Percentiles rank a stretch among this genome's conserved stretches.
Evolutionary conservation across 768 basidiomycete species (phyloP).

Genomic region (Kwoniella sp.): DNA sequence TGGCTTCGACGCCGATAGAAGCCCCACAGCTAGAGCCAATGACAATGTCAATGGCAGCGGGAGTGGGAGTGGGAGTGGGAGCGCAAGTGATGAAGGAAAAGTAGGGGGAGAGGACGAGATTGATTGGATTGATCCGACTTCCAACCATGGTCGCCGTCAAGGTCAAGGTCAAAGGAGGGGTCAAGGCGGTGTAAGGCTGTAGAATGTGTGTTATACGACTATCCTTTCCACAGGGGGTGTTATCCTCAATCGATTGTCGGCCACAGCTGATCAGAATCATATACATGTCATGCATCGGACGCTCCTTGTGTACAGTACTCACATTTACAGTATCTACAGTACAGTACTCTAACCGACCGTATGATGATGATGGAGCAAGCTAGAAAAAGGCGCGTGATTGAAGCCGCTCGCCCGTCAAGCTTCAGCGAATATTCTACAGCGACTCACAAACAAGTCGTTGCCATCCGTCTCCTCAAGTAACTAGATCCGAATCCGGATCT

Average conservation of each 20-base stretch:
- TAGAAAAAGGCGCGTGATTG: too few species aligned
- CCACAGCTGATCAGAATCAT: not conserved
- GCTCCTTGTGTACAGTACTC: not conserved
- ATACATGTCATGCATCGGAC: not conserved
- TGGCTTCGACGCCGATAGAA: not conserved
- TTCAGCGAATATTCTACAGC: too few species aligned
- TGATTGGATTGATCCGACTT: constrained; percentile 34
- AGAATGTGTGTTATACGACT: too few species aligned
- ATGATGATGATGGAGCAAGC: too few species aligned
- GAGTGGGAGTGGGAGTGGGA: constrained; percentile 14
- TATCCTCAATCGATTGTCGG: too few species aligned
- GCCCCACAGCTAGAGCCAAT: not conserved
- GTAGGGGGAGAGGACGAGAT: constrained; percentile 39
- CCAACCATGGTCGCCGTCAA: not conserved
- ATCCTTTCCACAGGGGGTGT: too few species aligned
- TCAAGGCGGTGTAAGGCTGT: constrained; percentile 13
- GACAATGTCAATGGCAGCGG: not conserved
- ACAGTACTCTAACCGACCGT: not conserved
- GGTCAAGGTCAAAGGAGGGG: constrained; percentile 7
- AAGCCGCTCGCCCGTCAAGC: too few species aligned
- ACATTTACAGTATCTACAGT: not conserved
- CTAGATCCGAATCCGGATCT: too few species aligned
- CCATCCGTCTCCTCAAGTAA: too few species aligned
- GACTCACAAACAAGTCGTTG: too few species aligned
- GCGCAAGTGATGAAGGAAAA: constrained; percentile 33